These are phyloP conservation scores for Trebouxia sp. DNA, from an alignment of 139 green algal species.

Conservation along the genomic window DNA sequence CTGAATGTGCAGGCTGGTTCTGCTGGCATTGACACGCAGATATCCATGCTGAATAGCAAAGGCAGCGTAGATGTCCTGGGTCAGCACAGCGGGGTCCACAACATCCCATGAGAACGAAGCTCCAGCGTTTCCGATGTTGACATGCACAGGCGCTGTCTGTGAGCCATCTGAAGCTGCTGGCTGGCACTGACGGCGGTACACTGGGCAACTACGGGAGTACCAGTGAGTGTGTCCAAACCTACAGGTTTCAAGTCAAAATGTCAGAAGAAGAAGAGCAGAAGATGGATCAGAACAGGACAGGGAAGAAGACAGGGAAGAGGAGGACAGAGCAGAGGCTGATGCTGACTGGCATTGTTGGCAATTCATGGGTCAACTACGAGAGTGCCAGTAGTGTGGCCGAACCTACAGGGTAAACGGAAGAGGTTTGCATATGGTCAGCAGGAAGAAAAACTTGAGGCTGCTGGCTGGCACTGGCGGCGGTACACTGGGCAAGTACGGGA, in stretches of 20 bases:
- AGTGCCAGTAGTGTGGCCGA: no score
- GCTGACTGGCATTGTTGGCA: no score
- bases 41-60: slow-evolving; percentile 34
- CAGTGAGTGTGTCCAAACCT: slow-evolving; percentile 32
- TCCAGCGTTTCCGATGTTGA: slow-evolving; percentile 29
- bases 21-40: neutral
- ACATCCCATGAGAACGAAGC: slow-evolving; percentile 29
- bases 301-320: no score
- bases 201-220: slow-evolving; percentile 19
- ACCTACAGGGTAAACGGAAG: no score
- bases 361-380: no score
- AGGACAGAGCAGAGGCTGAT: no score
- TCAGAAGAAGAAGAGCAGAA: no score
- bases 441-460: no score
- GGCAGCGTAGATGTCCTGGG: slow-evolving; percentile 22
- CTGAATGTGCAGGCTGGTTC: slow-evolving; percentile 21
- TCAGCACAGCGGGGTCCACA: neutral
- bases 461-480: neutral
- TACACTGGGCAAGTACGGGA: slow-evolving; percentile 6
- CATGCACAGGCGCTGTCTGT: slow-evolving; percentile 17
- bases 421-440: no score
- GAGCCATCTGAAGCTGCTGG: neutral
- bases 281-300: no score
- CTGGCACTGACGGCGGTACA: neutral
- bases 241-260: neutral